Evolutionary conservation across 2,329 filamentous ascomycete genomes (phyloP), one percentile per base, ranked within the genome.

Genomic region (Pyrenophora graminea): DNA sequence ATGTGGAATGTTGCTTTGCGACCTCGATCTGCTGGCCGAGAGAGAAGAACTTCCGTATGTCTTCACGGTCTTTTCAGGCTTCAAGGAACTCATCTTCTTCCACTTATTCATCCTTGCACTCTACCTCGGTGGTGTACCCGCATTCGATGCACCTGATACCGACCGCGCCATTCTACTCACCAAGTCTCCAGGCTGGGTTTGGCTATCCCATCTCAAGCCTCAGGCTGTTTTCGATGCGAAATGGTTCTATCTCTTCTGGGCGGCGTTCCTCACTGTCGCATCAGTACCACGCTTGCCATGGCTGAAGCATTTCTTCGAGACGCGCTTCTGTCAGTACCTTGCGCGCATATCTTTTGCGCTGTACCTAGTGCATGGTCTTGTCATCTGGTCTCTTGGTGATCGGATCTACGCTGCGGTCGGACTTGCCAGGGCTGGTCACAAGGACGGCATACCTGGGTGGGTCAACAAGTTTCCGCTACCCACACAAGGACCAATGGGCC

Each of bases 241-340:
- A 68, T 88, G 84, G 84, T 87, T 87, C 70, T 88, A 80, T 64
- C 77, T 88, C 2, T 85, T 85, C 65, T 83, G 79, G 74, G 85
- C 84, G 0, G 78, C 85, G 1, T 74, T 77, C 19, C 77, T 85
- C 45, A 66, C 86, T 0, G 79, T 89, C 0, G 74, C 80, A 1
- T 77, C 80, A 0, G 73, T 83, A 2, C 81, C 82, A 6, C 81
- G 81, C n/a, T 77, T 88, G n/a, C 61, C 71, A 4, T 82, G 79
- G 48, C 54, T 78, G 48, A 77, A 77, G 53, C 60, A 60, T 3
- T 75, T 79, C 23, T 81, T 84, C 62, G 79, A 78, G 46, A 74
- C 73, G 2, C 64, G 71, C 0, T 55, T 81, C 10, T 77, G 80
- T 10, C 81, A 82, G 57, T 85, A 85, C 62, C 77, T 82, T 17